Conservation (phyloP, 2,329 filamentous ascomycete genomes). For the Beauveria scarabaeidicola region DNA sequence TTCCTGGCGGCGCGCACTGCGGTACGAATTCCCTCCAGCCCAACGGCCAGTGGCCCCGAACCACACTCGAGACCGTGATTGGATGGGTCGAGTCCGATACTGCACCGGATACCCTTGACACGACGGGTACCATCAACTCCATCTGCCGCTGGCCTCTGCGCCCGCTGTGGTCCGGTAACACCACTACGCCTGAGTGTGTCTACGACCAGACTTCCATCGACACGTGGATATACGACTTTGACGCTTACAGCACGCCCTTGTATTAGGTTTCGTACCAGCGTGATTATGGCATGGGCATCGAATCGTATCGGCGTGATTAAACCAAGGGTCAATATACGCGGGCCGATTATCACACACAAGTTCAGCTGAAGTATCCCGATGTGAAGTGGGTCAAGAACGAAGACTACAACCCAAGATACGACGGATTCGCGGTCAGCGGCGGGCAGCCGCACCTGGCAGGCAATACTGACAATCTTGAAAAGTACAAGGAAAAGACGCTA, state of each 20-base stretch:
- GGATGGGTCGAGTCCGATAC: constrained; percentile 44
- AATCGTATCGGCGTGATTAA: too few relatives aligned
- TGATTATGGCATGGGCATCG: too few relatives aligned
- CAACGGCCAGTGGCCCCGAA: constrained; percentile 31
- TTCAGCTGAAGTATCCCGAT: too few relatives aligned
- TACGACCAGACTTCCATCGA: background rate
- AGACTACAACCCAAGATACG: too few relatives aligned
- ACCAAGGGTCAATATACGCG: too few relatives aligned
- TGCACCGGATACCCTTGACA: constrained; percentile 35
- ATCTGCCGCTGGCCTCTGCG: constrained; percentile 35
- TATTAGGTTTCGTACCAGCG: background rate
- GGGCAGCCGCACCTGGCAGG: too few relatives aligned
- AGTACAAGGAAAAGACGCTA: too few relatives aligned
- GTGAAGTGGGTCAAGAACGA: too few relatives aligned
- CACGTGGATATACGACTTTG: background rate
- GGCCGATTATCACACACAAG: too few relatives aligned
- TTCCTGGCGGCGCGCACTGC: constrained; percentile 47
- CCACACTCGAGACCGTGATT: constrained; percentile 38
- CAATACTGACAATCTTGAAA: too few relatives aligned
- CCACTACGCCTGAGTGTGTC: background rate
- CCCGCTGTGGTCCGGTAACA: constrained; percentile 26
- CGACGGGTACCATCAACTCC: constrained; percentile 27
- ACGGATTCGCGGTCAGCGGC: too few relatives aligned
- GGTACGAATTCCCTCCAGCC: constrained; percentile 31
- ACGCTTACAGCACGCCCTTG: background rate